A percentile compares a stretch with the other conserved stretches of the same genome.
phyloP scores from a whole-genome alignment of 2,329 filamentous ascomycete species.

The Emergomyces orientalis region DNA sequence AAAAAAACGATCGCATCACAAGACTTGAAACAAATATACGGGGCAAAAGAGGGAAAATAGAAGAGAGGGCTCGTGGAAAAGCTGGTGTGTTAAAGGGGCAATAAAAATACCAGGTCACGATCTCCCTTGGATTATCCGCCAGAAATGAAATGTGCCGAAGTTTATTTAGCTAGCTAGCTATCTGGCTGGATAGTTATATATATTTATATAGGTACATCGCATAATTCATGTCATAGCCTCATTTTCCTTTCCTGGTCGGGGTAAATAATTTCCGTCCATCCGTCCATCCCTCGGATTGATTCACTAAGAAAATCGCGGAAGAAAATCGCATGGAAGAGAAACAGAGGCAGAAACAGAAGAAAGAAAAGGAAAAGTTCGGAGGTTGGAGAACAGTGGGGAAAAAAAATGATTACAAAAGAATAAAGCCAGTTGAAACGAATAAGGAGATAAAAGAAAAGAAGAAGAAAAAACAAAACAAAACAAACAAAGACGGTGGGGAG shows the following conservation, averaged over 20 bases:
- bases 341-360: too few species aligned
- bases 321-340: neutral
- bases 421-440: neutral
- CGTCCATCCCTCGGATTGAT: neutral
- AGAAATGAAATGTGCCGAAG: too few species aligned
- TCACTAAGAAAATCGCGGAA: neutral
- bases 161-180: too few species aligned
- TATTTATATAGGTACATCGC: neutral
- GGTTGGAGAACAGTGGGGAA: neutral
- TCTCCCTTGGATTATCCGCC: neutral
- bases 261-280: neutral
- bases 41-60: neutral
- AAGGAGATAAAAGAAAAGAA: neutral
- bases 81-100: neutral
- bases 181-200: neutral
- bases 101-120: too few species aligned
- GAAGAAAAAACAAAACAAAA: neutral
- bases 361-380: neutral
- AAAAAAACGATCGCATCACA: neutral
- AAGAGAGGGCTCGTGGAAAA: neutral
- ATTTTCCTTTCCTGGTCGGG: neutral
- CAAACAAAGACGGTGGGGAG: too few species aligned
- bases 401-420: neutral
- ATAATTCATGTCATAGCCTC: neutral
- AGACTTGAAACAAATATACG: neutral